Evolutionary conservation across 768 basidiomycete species (phyloP), one percentile per base, ranked within the genome.

Genomic region (Tremella yokohamensis): DNA sequence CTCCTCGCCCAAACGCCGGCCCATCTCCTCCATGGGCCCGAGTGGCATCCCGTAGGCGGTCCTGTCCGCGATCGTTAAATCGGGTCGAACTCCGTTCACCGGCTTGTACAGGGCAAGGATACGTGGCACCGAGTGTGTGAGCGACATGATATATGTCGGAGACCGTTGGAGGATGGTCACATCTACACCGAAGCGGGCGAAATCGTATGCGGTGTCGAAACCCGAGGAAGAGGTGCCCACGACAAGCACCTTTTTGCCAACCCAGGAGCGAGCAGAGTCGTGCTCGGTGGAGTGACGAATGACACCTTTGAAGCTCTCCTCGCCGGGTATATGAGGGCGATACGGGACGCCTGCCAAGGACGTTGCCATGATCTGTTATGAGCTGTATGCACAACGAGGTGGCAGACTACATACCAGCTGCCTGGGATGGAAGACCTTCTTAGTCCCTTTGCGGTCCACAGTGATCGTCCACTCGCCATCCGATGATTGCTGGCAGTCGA

Each of bases 191-290:
- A 81, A 69, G 3, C 79, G 70, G 40, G 70, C 78, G 44, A 78
- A 81, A 59, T 83, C 82, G 16, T 78, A 69, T 6, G 81, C 79
- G 42, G 84, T 80, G 49, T 83, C 83, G 61, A 83, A 82, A 0
- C 61, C 61, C 18, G 63, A 62, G 11, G 85, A 86, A 52, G 83
- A 83, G 13, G 86, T 80, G 1, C 87, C 87, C 3, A 88, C 76
- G 1, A 89, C 83, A 2, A 84, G 79, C 0, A 87, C 85, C 66
- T 84, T 88, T 77, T 88, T 88, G 13, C 85, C 87, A 1, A 69
- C 45, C 63, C 84, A 84, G 40, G 84, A 83, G 11, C 78, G 74
- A 0, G 84, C 84, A n/a, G 72, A 78, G 40, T 80, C 79, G 71
- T 87, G 83, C 24, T 80, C 68, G 4, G 73, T 79, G 0, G 86